Base-by-base conservation (phyloP, 176 grass and related monocot species). In the Oryza nivara region DNA sequence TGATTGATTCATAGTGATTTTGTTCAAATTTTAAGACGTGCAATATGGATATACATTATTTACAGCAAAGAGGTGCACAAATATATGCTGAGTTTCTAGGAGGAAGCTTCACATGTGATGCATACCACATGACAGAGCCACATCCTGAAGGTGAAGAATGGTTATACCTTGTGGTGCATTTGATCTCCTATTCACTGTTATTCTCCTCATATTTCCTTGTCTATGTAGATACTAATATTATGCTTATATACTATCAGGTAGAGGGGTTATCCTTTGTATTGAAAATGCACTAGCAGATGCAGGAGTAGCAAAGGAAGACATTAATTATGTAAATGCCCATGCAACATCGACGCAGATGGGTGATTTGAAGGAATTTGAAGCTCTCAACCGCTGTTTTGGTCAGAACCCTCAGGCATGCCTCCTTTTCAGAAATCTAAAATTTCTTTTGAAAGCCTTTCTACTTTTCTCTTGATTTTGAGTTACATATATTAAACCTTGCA, bases 241-340 rank as follows among this genome's bases (percentile, higher is more conserved):
- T 63, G 16, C 85, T 56, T 63, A 63, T 82, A 64, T 80, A 80
- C 83, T 88, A 35, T 78, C 89, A 99, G 97, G 97, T 67, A 99
- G 22, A 47, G 96, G 97, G 11, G 86, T 96, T 68, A 92, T 94
- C 85, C 96, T 99, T 89, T 96, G 97, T 83, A 92, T 99, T 25
- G 92, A 96, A 81, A 99, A 92, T 10, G 97, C 97, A 88, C 80
- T 99, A 78, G 82, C 82, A 89, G 89, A 94, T 88, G 88, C 92
- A 49, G 93, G 93, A 73, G 88, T 96, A 88, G 38, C 35, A 70
- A 99, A 78, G 86, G 88, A 99, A 83, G 97, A 94, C 76, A 68
- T 96, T 75, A 99, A 99, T 78, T 99, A 99, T 75, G 82, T 99
- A 72, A 99, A 99, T 91, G 97, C 97, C 65, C 97, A 99, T 94